These are phyloP conservation scores for Aureobasidium zeae DNA, from an alignment of 2,329 filamentous ascomycete species.

Conservation along the genomic window DNA sequence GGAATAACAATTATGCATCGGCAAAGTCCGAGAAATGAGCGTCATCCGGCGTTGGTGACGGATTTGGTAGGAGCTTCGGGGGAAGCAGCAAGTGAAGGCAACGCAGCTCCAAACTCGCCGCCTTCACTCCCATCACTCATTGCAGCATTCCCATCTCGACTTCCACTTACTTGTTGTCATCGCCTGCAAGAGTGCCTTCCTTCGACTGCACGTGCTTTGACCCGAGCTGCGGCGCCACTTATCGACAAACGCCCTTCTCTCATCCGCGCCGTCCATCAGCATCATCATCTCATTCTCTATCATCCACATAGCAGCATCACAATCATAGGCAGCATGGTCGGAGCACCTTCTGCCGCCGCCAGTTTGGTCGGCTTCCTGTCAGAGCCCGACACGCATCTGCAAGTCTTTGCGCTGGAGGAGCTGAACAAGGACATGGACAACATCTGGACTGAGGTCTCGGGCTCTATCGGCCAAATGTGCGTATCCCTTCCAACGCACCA, in stretches of 20 bases:
- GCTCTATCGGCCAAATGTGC: conserved; percentile 87
- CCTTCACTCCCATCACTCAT: conserved; percentile 3
- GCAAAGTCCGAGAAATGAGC: too few species aligned
- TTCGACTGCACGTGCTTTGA: conserved; percentile 5
- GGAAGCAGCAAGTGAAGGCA: not conserved
- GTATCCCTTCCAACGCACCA: conserved; percentile 24
- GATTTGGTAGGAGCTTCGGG: not conserved
- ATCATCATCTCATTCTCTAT: not conserved
- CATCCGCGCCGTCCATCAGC: not conserved
- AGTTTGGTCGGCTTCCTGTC: conserved; percentile 91
- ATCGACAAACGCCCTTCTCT: conserved; percentile 4
- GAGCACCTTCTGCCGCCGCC: conserved; percentile 86
- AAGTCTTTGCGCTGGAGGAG: conserved; percentile 87
- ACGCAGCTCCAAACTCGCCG: not conserved
- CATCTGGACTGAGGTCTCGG: conserved; percentile 94
- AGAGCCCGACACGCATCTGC: conserved; percentile 88
- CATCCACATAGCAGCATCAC: conserved; percentile 4
- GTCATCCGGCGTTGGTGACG: not conserved
- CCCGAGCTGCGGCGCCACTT: conserved; percentile 13
- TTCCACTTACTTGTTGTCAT: not conserved
- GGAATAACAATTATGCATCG: too few species aligned
- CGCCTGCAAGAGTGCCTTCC: not conserved
- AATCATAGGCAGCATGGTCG: conserved; percentile 56
- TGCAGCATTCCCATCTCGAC: not conserved
- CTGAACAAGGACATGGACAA: conserved; percentile 95